phyloP scores from a whole-genome alignment of 257 asterid genomes.

The Solanum corneliomulleri region DNA sequence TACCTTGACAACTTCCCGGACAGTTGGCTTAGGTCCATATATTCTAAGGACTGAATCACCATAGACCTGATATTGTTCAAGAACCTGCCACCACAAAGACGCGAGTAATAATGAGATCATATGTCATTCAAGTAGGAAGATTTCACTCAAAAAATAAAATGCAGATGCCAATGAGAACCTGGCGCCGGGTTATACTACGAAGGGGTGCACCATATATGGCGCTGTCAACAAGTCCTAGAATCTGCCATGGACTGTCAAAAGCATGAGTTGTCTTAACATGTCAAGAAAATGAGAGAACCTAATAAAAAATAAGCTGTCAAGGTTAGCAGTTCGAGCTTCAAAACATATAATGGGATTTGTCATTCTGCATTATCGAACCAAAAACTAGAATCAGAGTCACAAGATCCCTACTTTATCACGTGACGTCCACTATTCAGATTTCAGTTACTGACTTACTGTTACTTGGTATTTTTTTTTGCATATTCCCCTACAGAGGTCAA shows the following conservation, averaged over 20 bases:
- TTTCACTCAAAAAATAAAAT: neutral
- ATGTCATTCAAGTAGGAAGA: neutral
- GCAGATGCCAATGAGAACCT: slow-evolving; percentile 32
- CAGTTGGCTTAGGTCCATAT: slow-evolving; percentile 52
- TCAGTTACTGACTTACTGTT: neutral
- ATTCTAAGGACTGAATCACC: slow-evolving; percentile 56
- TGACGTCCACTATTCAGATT: neutral
- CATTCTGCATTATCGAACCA: neutral
- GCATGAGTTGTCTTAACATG: neutral
- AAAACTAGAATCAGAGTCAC: neutral
- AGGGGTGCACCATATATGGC: slow-evolving; percentile 66
- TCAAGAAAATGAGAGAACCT: neutral
- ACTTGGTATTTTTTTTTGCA: neutral
- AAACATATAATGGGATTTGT: neutral
- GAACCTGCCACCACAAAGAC: slow-evolving; percentile 34
- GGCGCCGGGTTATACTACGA: slow-evolving; percentile 58
- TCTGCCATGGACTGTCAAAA: slow-evolving; percentile 75
- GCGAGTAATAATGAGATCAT: neutral
- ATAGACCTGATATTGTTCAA: slow-evolving; percentile 70
- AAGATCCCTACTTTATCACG: neutral
- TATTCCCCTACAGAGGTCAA: neutral
- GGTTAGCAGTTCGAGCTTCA: neutral
- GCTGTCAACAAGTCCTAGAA: slow-evolving; percentile 75
- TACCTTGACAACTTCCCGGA: slow-evolving; percentile 73
- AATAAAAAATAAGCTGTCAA: neutral